Evolutionary conservation across 2,329 filamentous ascomycete genomes (phyloP).

Genomic region (Aspergillus ruber): DNA sequence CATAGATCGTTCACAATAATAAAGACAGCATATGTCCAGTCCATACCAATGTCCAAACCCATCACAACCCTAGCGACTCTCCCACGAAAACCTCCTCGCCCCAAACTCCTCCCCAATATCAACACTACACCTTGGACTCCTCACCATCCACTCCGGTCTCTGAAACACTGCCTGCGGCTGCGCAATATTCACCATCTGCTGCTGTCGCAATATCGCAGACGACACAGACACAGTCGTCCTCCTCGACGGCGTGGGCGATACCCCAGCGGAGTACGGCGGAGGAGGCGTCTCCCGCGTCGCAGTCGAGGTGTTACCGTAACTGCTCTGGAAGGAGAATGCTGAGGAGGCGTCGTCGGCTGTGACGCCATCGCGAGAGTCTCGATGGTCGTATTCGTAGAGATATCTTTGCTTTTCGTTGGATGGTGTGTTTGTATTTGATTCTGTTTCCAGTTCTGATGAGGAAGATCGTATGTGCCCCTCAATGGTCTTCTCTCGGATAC

Average conservation of each 20-base stretch:
- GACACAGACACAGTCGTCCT: constrained; percentile 30
- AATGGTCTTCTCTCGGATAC: constrained; percentile 35
- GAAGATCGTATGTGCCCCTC: constrained; percentile 25
- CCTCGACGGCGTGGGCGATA: constrained; percentile 24
- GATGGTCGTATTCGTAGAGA: background rate
- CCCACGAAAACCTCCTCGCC: constrained; percentile 19
- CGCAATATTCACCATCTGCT: constrained; percentile 21
- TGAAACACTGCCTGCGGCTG: constrained; percentile 20
- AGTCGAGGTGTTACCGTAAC: constrained; percentile 40
- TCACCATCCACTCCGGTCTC: constrained; percentile 7
- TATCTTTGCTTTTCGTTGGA: background rate
- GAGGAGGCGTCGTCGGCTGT: constrained; percentile 33
- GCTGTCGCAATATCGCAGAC: constrained; percentile 8
- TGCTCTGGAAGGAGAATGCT: constrained; percentile 36
- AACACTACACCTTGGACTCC: constrained; percentile 2
- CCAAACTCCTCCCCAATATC: constrained; percentile 1
- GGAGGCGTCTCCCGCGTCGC: constrained; percentile 38
- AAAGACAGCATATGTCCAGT: background rate
- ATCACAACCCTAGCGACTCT: constrained; percentile 12
- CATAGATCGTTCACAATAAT: background rate
- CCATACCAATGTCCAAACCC: background rate
- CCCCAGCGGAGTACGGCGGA: constrained; percentile 34
- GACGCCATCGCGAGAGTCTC: too few species aligned
- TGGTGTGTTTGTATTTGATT: background rate
- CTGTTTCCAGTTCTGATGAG: constrained; percentile 6